Base-by-base conservation (phyloP, 352 stramenopile genomes). In the Phytophthora fragariae region DNA sequence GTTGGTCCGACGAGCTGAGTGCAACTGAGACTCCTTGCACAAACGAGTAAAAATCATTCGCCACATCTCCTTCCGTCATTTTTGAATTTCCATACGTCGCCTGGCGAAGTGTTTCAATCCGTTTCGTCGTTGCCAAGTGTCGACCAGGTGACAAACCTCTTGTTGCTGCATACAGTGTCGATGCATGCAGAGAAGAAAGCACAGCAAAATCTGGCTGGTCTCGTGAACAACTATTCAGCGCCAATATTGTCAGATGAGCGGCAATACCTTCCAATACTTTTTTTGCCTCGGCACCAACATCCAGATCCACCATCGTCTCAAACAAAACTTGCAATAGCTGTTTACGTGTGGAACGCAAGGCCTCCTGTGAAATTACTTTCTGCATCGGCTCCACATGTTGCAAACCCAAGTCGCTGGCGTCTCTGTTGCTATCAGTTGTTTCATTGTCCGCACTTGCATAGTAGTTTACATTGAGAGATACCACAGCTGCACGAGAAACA, bases 31-130 rank as follows among this genome's bases (percentile, higher is more conserved):
- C 73, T 21, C 79, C 77, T 73, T 89, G 74, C 17, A 89, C 75
- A 74, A 94, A 91, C 11, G 82, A 76, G 57, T 89, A 86, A 27
- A 93, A 90, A 47, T 93, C 81, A 39, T 88, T 81, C 11, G 83
- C 80, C 24, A 83, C 75, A 19, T 86, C 72, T 21, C 77, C 73
- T 53, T 93, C 76, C 3, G 75, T 61, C 49, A 96, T 84, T 50
- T 80, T 72, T 4, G 90, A 73, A n/a, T 84, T 76, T 2, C 90
- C 90, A 57, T 96, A 95, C 4, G 83, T 79, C 1, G 90, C 89
- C 64, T 95, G 77, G 3, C 88, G 85, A 24, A 95, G 72, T 21
- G 86, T 89, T 62, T 97, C 85, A 33, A 97, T 94, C 3, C 90
- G 81, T 55, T 90, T 92, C 33, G 85, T 85, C 9, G 89, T 96